Percentiles rank a stretch among this genome's conserved stretches.
Conservation (phyloP, 2,329 filamentous ascomycete species). For the Thermothelomyces thermophilus region DNA sequence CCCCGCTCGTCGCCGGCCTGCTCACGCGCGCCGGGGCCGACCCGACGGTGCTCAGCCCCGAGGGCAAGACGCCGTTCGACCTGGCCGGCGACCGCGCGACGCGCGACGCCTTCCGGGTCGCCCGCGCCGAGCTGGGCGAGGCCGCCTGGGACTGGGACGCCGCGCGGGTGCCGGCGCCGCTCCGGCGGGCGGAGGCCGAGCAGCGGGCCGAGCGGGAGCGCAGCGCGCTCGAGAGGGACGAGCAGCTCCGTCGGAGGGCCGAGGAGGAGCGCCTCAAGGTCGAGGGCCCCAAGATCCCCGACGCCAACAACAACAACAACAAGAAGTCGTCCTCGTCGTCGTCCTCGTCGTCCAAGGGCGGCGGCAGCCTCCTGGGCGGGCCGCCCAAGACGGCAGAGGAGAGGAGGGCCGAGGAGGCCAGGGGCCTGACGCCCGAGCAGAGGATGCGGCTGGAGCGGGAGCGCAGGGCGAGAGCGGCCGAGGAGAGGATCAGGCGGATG, state of each 20-base stretch:
- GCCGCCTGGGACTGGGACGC: constrained; percentile 69
- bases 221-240: constrained; percentile 59
- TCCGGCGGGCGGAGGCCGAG: constrained; percentile 67
- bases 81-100: constrained; percentile 79
- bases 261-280: constrained; percentile 67
- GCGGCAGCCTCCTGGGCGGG: constrained; percentile 43
- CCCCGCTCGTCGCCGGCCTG: constrained; percentile 70
- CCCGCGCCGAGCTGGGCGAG: constrained; percentile 76
- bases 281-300: constrained; percentile 56
- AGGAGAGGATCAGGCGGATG: constrained; percentile 73
- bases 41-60: constrained; percentile 61
- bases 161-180: constrained; percentile 62
- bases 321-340: no score
- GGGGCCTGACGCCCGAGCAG: constrained; percentile 84
- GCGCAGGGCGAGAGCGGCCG: constrained; percentile 80
- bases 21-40: constrained; percentile 69
- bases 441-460: constrained; percentile 78
- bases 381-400: constrained; percentile 71
- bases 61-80: constrained; percentile 82
- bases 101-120: constrained; percentile 85
- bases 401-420: constrained; percentile 72
- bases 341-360: no score
- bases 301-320: constrained; percentile 26
- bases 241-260: constrained; percentile 61
- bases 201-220: constrained; percentile 63